These are phyloP conservation scores for Penicillium canariense DNA, from an alignment of 495 filamentous ascomycete genomes.

Conservation along the genomic window DNA sequence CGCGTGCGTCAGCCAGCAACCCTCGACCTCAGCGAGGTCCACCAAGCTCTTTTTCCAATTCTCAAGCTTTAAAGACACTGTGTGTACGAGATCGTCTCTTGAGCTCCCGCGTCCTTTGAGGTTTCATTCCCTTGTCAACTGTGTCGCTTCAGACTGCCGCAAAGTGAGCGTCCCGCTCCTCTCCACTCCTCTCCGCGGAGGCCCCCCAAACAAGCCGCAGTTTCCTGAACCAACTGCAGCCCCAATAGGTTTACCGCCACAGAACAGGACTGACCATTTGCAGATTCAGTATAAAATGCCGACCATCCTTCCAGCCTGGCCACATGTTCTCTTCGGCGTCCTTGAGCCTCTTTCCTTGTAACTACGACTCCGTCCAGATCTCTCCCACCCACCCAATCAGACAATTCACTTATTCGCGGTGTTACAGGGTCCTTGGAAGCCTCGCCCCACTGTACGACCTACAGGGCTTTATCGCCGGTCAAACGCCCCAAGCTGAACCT, in stretches of 20 bases:
- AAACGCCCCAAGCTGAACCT: conserved; percentile 45
- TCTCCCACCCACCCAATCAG: conserved; percentile 1
- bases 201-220: not conserved
- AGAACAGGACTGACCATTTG: not conserved
- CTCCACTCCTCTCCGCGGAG: not conserved
- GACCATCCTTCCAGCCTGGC: conserved; percentile 43
- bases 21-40: conserved; percentile 2
- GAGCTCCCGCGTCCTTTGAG: too few species aligned
- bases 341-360: conserved; percentile 70
- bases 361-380: conserved; percentile 17
- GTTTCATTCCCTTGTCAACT: too few species aligned
- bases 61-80: too few species aligned
- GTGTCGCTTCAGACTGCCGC: too few species aligned
- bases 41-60: not conserved
- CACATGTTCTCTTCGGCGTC: conserved; percentile 46
- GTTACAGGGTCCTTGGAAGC: conserved; percentile 53
- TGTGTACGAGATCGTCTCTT: too few species aligned
- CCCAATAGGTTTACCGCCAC: not conserved
- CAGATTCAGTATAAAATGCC: conserved; percentile 24
- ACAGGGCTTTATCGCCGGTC: conserved; percentile 57
- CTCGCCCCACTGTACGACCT: conserved; percentile 53
- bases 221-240: not conserved
- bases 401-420: conserved; percentile 9
- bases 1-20: conserved; percentile 15
- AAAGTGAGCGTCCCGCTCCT: not conserved